These are phyloP conservation scores for Sporothrix sp. DNA, from an alignment of 2,329 filamentous ascomycete species.

Conservation along the genomic window DNA sequence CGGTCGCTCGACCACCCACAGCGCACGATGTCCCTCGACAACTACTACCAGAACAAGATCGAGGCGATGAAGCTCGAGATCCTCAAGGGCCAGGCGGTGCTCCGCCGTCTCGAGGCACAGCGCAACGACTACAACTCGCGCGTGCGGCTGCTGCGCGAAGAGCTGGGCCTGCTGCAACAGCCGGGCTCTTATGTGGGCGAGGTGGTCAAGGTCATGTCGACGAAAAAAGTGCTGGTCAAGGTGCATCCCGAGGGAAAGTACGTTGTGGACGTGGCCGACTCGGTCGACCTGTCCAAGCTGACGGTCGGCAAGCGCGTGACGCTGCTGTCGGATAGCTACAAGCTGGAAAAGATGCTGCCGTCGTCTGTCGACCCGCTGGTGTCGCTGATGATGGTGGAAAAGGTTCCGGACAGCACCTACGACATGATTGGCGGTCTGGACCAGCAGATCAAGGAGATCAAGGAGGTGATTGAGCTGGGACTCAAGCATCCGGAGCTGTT, in stretches of 20 bases:
- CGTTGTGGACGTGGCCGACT: conserved; percentile 91
- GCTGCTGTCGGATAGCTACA: conserved; percentile 93
- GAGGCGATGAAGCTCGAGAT: conserved; percentile 99
- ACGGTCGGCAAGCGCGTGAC: conserved; percentile 96
- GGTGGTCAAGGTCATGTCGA: conserved; percentile 99
- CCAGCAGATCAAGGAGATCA: conserved; percentile 99
- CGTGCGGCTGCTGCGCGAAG: conserved; percentile 87
- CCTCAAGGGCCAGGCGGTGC: conserved; percentile 92
- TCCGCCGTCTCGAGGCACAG: conserved; percentile 91
- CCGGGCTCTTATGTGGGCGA: conserved; percentile 97
- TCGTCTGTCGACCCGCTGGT: conserved; percentile 97
- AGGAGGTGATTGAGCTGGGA: conserved; percentile 97
- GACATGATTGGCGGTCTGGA: conserved; percentile 99
- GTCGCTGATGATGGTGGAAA: conserved; percentile 99
- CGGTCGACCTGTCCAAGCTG: conserved; percentile 89
- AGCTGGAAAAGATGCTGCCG: conserved; percentile 95
- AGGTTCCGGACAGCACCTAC: conserved; percentile 98
- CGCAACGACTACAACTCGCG: conserved; percentile 99
- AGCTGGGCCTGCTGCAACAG: conserved; percentile 90
- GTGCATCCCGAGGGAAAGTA: conserved; percentile 99
- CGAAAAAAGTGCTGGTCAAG: conserved; percentile 98
- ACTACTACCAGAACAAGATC: conserved; percentile 99
- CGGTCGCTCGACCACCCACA: conserved; percentile 1
- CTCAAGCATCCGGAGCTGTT: conserved; percentile 98
- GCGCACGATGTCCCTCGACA: conserved; percentile 81